These are phyloP conservation scores for Myriangium duriaei DNA, from an alignment of 2,329 filamentous ascomycete genomes.

Conservation along the genomic window DNA sequence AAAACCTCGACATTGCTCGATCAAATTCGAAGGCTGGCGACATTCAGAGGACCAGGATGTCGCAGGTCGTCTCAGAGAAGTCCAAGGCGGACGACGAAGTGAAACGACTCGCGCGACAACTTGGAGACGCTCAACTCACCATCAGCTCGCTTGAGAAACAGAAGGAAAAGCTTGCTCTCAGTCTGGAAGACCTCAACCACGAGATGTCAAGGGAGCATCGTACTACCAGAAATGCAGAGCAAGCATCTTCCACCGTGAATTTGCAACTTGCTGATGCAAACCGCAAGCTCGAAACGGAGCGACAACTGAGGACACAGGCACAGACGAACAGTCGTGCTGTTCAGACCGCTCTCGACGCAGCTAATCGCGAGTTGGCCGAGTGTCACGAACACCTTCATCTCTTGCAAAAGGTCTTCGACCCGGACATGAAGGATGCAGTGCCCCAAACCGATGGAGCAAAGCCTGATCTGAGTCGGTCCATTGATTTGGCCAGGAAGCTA, in stretches of 20 bases:
- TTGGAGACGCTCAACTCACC: constrained; percentile 72
- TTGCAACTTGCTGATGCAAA: constrained; percentile 82
- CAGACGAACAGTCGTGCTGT: constrained; percentile 74
- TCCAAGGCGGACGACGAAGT: constrained; percentile 70
- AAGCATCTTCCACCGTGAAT: constrained; percentile 65
- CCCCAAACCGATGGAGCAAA: constrained; percentile 44
- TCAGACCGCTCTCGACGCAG: constrained; percentile 64
- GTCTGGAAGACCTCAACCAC: constrained; percentile 82
- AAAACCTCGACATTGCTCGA: constrained; percentile 88
- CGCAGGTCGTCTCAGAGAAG: constrained; percentile 72
- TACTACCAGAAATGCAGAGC: constrained; percentile 78
- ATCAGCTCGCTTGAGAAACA: constrained; percentile 84
- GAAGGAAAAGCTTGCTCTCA: constrained; percentile 81
- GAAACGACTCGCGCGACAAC: constrained; percentile 65
- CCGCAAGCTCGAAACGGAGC: constrained; percentile 78
- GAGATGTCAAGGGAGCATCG: constrained; percentile 85
- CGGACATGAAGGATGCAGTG: constrained; percentile 50
- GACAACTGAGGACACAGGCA: constrained; percentile 71
- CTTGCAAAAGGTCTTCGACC: constrained; percentile 78
- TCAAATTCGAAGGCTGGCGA: constrained; percentile 79
- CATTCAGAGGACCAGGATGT: constrained; percentile 63
- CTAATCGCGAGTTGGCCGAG: constrained; percentile 69
- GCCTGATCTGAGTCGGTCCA: constrained; percentile 51
- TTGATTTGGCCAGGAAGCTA: constrained; percentile 74
- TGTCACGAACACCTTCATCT: constrained; percentile 68